These are phyloP conservation scores for Vinca minor DNA, from an alignment of 257 asterid species.

Conservation along the genomic window DNA sequence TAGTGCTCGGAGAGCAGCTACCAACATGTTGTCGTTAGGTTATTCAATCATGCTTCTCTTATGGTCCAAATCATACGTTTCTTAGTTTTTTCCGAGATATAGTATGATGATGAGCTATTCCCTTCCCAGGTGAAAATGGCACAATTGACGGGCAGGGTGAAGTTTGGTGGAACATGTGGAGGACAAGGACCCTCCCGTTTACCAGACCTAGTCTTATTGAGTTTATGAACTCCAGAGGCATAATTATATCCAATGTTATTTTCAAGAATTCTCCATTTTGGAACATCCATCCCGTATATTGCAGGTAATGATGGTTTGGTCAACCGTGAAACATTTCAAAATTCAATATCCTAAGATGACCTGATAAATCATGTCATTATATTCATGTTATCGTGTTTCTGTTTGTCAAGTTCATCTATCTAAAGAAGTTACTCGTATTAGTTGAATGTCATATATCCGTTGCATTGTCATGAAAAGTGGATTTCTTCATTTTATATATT, in stretches of 20 bases:
- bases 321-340: background rate
- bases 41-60: background rate
- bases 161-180: constrained; percentile 98
- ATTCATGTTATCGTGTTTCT: too few species aligned
- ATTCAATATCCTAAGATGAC: too few species aligned
- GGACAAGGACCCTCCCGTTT: constrained; percentile 61
- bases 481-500: too few species aligned
- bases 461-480: too few species aligned
- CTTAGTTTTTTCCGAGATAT: background rate
- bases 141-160: constrained; percentile 95
- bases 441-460: too few species aligned
- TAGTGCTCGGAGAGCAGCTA: too few species aligned
- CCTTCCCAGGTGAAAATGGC: constrained; percentile 73
- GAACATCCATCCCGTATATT: constrained; percentile 96
- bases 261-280: constrained; percentile 95
- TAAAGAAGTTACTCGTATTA: too few species aligned
- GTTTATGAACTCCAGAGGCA: constrained; percentile 63
- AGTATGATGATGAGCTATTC: background rate
- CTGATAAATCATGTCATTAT: too few species aligned
- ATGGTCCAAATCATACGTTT: background rate
- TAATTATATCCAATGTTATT: constrained; percentile 63
- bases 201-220: constrained; percentile 87
- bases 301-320: constrained; percentile 44
- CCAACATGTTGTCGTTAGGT: too few species aligned
- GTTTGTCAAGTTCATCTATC: too few species aligned